These are phyloP conservation scores for Kazachstania taianensis DNA, from an alignment of 805 yeast genomes.

Conservation along the genomic window DNA sequence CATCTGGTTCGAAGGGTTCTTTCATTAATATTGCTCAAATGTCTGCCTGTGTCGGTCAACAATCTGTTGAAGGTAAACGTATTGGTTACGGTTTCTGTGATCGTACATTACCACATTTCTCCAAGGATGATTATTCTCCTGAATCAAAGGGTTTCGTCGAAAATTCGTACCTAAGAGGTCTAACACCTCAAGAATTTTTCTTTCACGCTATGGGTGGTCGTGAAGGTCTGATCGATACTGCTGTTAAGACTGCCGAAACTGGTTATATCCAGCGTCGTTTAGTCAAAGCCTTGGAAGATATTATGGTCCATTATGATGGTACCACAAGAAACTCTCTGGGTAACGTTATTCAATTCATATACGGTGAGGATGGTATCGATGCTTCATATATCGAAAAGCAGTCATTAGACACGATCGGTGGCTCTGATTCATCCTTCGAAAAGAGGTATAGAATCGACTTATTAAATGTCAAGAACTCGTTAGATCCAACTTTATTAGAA, in stretches of 20 bases:
- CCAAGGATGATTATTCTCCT: conserved; percentile 97
- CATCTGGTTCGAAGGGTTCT: conserved; percentile 98
- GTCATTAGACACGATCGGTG: conserved; percentile 90
- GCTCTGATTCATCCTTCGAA: conserved; percentile 76
- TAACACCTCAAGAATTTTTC: conserved; percentile 97
- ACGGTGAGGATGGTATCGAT: conserved; percentile 99
- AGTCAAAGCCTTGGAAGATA: conserved; percentile 92
- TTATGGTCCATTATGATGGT: conserved; percentile 97
- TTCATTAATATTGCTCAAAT: conserved; percentile 97
- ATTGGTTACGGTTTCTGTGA: conserved; percentile 95
- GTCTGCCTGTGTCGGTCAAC: conserved; percentile 99
- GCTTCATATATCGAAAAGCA: conserved; percentile 97
- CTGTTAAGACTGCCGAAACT: conserved; percentile 97
- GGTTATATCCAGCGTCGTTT: conserved; percentile 98
- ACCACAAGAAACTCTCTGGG: conserved; percentile 97
- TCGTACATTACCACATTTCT: conserved; percentile 93
- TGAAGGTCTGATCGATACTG: conserved; percentile 99
- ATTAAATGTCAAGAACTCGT: conserved; percentile 52
- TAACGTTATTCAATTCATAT: conserved; percentile 88
- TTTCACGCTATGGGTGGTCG: conserved; percentile 99
- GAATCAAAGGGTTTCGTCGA: conserved; percentile 98
- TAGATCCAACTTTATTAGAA: conserved; percentile 69
- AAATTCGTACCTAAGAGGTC: conserved; percentile 91
- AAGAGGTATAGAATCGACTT: conserved; percentile 79
- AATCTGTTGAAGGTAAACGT: conserved; percentile 98